A percentile compares a stretch with the other conserved stretches of the same genome.
These are phyloP conservation scores for Lentinula boryana DNA, from an alignment of 768 basidiomycete species.

Conservation along the genomic window DNA sequence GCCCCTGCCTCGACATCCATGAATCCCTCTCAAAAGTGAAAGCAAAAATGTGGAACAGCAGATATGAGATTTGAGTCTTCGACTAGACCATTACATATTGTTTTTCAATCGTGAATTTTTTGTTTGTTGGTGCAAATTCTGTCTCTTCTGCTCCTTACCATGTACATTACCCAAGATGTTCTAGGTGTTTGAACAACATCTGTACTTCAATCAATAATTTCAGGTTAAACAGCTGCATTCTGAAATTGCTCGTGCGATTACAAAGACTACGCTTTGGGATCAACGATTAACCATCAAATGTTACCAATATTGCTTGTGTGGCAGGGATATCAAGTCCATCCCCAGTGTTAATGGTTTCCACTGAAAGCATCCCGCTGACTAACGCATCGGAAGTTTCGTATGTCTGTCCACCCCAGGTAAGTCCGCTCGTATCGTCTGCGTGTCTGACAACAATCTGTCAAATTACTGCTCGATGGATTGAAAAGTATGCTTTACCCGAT, in stretches of 20 bases:
- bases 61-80: too few species aligned
- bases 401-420: constrained; percentile 31
- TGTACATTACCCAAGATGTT: too few species aligned
- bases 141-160: too few species aligned
- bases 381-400: constrained; percentile 29
- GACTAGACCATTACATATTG: too few species aligned
- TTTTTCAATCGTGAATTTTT: too few species aligned
- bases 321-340: constrained; percentile 25
- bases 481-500: constrained; percentile 31
- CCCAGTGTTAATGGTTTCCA: constrained; percentile 12
- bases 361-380: constrained; percentile 15
- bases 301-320: constrained; percentile 25
- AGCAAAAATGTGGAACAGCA: too few species aligned
- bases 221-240: too few species aligned
- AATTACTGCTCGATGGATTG: not conserved
- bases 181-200: too few species aligned
- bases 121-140: too few species aligned
- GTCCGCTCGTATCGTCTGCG: constrained; percentile 35
- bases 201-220: too few species aligned
- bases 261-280: too few species aligned
- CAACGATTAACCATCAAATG: not conserved
- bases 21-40: not conserved
- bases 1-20: not conserved
- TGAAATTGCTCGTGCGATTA: too few species aligned
- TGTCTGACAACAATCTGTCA: constrained; percentile 24